phyloP scores from a whole-genome alignment of 2,329 filamentous ascomycete species.

The Monosporascus sp. region DNA sequence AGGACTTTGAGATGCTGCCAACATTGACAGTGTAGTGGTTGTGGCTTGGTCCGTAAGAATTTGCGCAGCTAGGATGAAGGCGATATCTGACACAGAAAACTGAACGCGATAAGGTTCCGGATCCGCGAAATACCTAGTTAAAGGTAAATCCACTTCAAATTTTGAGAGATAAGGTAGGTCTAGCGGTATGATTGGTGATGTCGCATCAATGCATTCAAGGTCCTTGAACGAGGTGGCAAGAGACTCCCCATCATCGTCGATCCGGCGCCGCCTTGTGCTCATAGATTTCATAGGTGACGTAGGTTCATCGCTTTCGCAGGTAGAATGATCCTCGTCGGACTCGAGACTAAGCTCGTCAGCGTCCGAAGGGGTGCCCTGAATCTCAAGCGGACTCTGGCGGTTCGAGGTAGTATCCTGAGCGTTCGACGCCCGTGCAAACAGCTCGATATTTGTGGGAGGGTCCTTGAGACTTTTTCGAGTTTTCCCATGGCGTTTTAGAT shows the following conservation, averaged over 20 bases:
- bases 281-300: constrained; percentile 42
- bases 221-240: constrained; percentile 48
- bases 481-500: constrained; percentile 42
- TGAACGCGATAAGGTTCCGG: constrained; percentile 48
- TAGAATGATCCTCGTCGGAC: constrained; percentile 52
- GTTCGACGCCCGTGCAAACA: constrained; percentile 33
- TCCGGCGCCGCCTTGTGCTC: constrained; percentile 33
- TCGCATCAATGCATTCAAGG: constrained; percentile 38
- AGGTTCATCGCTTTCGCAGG: constrained; percentile 44
- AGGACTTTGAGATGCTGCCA: constrained; percentile 15
- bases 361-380: constrained; percentile 36
- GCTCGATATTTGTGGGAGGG: constrained; percentile 28
- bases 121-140: constrained; percentile 53
- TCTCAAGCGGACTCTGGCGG: constrained; percentile 32
- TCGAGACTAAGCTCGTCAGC: constrained; percentile 44
- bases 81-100: constrained; percentile 46
- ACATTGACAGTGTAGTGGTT: constrained; percentile 39
- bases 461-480: constrained; percentile 32
- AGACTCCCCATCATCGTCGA: constrained; percentile 50
- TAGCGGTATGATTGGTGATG: constrained; percentile 40
- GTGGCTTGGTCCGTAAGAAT: constrained; percentile 66
- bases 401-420: constrained; percentile 28
- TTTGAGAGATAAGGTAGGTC: constrained; percentile 46
- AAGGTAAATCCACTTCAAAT: constrained; percentile 43
- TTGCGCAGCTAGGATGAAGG: constrained; percentile 62